Percentiles rank a stretch among this genome's conserved stretches.
Conservation (phyloP, 2,329 filamentous ascomycete species). For the Pyrenochaeta sp. region DNA sequence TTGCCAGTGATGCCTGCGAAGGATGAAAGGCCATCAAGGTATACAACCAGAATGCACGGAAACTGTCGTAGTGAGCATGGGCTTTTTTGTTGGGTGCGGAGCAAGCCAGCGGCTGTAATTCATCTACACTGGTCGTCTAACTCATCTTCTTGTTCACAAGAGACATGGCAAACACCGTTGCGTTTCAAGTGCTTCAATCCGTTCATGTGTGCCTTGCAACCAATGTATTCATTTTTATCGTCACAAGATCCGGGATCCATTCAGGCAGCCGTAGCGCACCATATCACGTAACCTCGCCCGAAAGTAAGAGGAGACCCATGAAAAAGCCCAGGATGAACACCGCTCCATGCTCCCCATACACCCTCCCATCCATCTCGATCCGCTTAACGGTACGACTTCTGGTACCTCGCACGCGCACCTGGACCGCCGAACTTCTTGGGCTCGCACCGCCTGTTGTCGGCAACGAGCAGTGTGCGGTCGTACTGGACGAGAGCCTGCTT, state of each 20-base stretch:
- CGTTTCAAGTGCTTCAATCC: background rate
- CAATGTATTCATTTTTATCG: conserved; percentile 52
- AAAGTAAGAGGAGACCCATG: conserved; percentile 40
- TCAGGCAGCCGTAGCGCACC: conserved; percentile 39
- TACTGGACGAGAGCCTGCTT: conserved; percentile 97
- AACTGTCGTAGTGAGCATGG: background rate
- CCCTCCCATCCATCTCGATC: conserved; percentile 19
- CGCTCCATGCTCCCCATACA: conserved; percentile 43
- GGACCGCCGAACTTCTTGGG: conserved; percentile 98
- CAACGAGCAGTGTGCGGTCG: conserved; percentile 96
- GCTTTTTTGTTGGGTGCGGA: background rate
- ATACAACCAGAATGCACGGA: too few species aligned
- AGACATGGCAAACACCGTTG: background rate
- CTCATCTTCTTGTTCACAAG: background rate
- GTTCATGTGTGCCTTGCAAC: conserved; percentile 43
- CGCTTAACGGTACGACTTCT: conserved; percentile 98
- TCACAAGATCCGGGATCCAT: conserved; percentile 45
- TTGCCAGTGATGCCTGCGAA: too few species aligned
- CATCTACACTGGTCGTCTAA: background rate
- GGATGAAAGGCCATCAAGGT: too few species aligned
- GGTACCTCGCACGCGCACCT: conserved; percentile 95
- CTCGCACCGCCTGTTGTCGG: conserved; percentile 98
- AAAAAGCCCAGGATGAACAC: conserved; percentile 51
- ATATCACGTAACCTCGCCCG: conserved; percentile 36
- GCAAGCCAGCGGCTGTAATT: background rate